Base-by-base conservation (phyloP, 2,329 filamentous ascomycete genomes). In the Arthrobotrys entomopaga region DNA sequence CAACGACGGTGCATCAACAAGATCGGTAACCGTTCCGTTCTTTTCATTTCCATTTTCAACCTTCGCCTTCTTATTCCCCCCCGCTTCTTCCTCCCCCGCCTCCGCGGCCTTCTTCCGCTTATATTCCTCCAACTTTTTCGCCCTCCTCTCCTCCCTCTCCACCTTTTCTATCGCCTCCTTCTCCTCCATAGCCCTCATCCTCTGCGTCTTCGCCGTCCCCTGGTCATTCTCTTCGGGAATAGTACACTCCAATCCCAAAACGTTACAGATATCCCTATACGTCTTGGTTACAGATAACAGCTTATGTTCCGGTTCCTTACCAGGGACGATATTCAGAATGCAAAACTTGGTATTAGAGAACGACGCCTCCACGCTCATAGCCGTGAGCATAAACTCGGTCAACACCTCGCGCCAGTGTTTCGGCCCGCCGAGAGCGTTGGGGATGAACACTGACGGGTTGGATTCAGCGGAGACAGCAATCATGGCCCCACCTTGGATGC, bases 381-480 rank as follows among this genome's bases (percentile, higher is more conserved):
- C 86, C 34, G 86, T 86, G 75, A 86, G 86, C 76, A 98, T 80
- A 80, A 97, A 98, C 76, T 89, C 86, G 76, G 87, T 86, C 2
- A 91, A 91, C 0, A 96, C 89, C 57, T 94, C 89, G 72, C 85
- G 83, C 94, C 94, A 98, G 19, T 65, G 50, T 53, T 87, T 86
- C 38, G 89, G 80, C 0, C 91, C 92, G 10, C 92, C 93, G 46
- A 91, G 87, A 0, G 85, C 86, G 42, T 86, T 82, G 0, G 86
- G 81, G 43, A 91, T 87, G 84, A 99, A 99, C 79, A 91, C 93
- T 77, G 91, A 96, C 2, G 93, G 88, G 80, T 99, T 99, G 76
- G 89, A 87, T 83, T 99, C 95, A 0, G 95, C 95, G 2, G 92
- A 87, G 2, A 92, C 95, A 8, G 95, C 95, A 79, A 99, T 98